Evolutionary conservation across 345 rosid genomes (phyloP).

Genomic region (Euphorbia peplus): DNA sequence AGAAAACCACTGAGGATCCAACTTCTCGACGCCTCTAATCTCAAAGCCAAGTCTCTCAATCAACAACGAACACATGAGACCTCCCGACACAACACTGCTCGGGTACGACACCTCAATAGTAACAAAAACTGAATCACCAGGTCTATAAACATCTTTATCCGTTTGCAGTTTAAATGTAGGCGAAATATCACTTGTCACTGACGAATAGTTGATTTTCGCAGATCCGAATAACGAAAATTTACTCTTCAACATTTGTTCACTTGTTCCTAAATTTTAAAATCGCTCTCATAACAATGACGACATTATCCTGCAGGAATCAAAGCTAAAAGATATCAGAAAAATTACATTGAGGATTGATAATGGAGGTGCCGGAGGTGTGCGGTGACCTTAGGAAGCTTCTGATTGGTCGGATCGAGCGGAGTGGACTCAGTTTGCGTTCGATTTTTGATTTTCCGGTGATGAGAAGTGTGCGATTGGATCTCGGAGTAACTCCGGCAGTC

Average conservation of each 20-base stretch:
- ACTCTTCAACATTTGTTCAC: constrained; percentile 29
- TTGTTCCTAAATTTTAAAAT: background rate
- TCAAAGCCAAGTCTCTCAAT: constrained; percentile 81
- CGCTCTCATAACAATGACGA: background rate
- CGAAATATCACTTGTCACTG: constrained; percentile 26
- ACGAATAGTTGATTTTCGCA: constrained; percentile 21
- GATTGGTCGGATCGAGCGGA: background rate
- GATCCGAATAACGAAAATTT: constrained; percentile 48
- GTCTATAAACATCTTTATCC: constrained; percentile 79
- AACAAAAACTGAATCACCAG: constrained; percentile 68
- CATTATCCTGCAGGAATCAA: constrained; percentile 2
- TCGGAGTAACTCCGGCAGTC: background rate
- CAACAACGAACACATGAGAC: constrained; percentile 39
- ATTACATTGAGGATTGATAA: background rate
- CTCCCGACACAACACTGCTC: constrained; percentile 20
- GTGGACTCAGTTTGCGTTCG: background rate
- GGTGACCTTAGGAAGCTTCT: background rate
- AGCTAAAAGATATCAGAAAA: background rate
- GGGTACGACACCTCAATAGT: constrained; percentile 63
- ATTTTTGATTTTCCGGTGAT: background rate
- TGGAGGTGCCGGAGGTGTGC: background rate
- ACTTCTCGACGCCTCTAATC: constrained; percentile 75
- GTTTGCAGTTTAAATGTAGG: constrained; percentile 57
- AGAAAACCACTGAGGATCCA: constrained; percentile 79
- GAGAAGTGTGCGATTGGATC: background rate